Conservation (phyloP, 2,329 filamentous ascomycete genomes). For the Venturia carpophila region DNA sequence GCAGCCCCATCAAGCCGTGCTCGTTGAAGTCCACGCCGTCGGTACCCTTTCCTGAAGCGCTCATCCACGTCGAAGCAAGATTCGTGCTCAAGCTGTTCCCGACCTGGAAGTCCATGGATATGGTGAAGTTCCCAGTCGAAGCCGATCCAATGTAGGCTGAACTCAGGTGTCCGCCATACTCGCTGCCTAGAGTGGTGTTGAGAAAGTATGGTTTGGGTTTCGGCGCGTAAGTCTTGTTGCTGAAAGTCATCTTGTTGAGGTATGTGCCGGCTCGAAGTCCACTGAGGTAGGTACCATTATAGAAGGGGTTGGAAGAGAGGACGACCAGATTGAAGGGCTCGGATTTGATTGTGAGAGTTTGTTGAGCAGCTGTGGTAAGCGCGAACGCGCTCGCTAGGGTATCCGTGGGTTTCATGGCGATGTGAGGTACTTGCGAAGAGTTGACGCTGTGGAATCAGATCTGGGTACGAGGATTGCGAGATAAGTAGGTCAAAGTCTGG, state of each 20-base stretch:
- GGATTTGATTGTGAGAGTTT: not conserved
- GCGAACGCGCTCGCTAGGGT: not conserved
- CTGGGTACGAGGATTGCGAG: not conserved
- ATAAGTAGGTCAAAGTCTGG: not conserved
- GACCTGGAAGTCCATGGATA: not conserved
- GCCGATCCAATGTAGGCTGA: not conserved
- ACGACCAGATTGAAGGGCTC: constrained; percentile 1
- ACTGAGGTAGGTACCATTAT: constrained; percentile 3
- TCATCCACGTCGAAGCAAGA: constrained; percentile 8
- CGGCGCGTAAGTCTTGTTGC: not conserved
- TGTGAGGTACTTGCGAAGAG: not conserved
- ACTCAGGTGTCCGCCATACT: not conserved
- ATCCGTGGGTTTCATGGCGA: not conserved
- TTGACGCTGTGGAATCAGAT: not conserved
- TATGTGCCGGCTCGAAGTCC: not conserved
- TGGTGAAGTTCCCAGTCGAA: not conserved
- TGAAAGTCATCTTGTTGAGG: not conserved
- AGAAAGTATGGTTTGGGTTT: not conserved
- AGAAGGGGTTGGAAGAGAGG: not conserved
- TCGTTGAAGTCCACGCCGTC: not conserved
- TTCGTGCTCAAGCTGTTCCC: not conserved
- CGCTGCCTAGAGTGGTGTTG: not conserved
- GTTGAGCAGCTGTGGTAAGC: not conserved
- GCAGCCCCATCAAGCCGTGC: not conserved
- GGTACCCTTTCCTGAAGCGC: not conserved